Percentiles rank a stretch among this genome's conserved stretches.
Evolutionary conservation across 345 rosid species (phyloP).

Genomic region (Murraya koenigii): DNA sequence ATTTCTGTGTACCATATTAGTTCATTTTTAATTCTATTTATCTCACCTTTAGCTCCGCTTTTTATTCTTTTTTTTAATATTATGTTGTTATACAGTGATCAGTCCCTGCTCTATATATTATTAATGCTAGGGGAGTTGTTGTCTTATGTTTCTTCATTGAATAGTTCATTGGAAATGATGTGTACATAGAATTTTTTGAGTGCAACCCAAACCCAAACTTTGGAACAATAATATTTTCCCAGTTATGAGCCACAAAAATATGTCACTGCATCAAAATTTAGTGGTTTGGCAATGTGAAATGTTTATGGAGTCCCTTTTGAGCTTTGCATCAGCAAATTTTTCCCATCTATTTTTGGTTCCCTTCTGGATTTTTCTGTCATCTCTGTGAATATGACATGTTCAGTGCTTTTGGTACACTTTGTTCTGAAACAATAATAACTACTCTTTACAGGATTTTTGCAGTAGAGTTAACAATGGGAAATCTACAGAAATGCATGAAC

Average conservation of each 20-base stretch:
- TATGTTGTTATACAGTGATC: not conserved
- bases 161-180: not conserved
- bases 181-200: not conserved
- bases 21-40: not conserved
- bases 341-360: not conserved
- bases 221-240: not conserved
- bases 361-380: not conserved
- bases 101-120: not conserved
- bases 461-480: slow-evolving; percentile 44
- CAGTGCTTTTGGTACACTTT: slow-evolving; percentile 3
- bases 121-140: not conserved
- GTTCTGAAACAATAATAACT: slow-evolving; percentile 13
- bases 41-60: not conserved
- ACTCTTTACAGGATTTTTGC: slow-evolving; percentile 52
- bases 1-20: not conserved
- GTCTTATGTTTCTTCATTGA: not conserved
- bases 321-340: slow-evolving; percentile 3
- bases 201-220: not conserved
- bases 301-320: slow-evolving; percentile 1
- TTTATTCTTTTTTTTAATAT: not conserved
- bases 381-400: not conserved
- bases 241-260: not conserved
- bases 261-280: not conserved
- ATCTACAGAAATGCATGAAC: slow-evolving; percentile 35
- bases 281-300: not conserved